Conservation (phyloP, 331 rosid genomes). For the Rosa hybrid region DNA sequence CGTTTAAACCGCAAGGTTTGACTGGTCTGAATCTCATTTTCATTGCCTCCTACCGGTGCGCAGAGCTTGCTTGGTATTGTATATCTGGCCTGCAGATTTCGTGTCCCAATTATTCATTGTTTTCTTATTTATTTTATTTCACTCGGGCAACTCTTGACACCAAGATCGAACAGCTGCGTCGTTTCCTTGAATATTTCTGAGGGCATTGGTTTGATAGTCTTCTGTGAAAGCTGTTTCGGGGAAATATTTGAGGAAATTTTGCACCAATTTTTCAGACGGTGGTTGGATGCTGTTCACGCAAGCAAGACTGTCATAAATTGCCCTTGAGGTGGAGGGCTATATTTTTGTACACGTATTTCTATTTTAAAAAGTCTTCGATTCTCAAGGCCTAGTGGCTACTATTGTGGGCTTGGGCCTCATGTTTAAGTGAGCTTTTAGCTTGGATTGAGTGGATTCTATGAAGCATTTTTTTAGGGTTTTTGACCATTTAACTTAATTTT, state of each 20-base stretch:
- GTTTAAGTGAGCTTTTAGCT: too few species aligned
- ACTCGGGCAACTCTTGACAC: too few species aligned
- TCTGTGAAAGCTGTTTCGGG: not conserved
- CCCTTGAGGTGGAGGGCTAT: not conserved
- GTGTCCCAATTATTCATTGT: too few species aligned
- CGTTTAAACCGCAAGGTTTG: not conserved
- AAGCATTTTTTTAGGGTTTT: too few species aligned
- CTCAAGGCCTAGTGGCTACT: too few species aligned
- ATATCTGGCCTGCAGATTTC: not conserved
- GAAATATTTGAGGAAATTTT: not conserved
- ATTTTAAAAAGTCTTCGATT: not conserved
- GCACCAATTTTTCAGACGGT: not conserved
- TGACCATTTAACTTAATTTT: too few species aligned
- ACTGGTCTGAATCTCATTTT: not conserved
- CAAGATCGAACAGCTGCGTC: too few species aligned
- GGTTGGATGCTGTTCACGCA: not conserved
- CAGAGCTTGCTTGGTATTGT: too few species aligned
- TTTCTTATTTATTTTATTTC: too few species aligned
- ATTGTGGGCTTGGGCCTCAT: too few species aligned
- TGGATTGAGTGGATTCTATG: too few species aligned
- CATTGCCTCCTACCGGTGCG: not conserved
- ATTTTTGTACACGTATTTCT: too few species aligned
- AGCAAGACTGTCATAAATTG: not conserved
- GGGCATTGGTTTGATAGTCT: not conserved
- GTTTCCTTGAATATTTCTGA: not conserved